Conservation (phyloP, 805 yeast genomes). For the Lipomyces mesembrius region DNA sequence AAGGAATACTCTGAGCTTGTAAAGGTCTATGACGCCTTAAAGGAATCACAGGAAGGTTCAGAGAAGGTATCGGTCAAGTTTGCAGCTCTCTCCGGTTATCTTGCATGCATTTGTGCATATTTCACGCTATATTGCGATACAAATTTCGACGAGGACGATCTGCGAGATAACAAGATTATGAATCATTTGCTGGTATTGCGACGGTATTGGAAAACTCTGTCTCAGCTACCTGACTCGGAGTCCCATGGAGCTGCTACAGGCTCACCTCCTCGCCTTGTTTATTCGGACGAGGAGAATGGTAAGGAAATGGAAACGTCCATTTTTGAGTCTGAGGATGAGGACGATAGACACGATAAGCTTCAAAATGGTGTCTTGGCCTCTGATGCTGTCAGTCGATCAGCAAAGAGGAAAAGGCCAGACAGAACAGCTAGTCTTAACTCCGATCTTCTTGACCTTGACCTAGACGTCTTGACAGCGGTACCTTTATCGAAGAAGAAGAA, state of each 20-base stretch:
- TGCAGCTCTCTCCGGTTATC: constrained; percentile 75
- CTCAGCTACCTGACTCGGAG: constrained; percentile 51
- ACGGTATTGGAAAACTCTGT: constrained; percentile 70
- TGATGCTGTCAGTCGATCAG: neutral
- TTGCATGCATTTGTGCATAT: constrained; percentile 78
- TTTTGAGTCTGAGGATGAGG: constrained; percentile 12
- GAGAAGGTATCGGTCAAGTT: constrained; percentile 52
- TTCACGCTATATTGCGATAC: constrained; percentile 72
- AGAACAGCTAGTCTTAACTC: constrained; percentile 32
- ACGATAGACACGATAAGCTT: constrained; percentile 6
- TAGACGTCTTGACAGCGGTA: constrained; percentile 60
- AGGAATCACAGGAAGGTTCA: constrained; percentile 10
- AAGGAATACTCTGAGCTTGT: constrained; percentile 59
- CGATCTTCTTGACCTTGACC: constrained; percentile 50
- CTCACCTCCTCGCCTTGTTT: constrained; percentile 21
- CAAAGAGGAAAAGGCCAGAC: constrained; percentile 37
- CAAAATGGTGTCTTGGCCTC: neutral
- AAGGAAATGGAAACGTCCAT: constrained; percentile 35
- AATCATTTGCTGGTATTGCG: constrained; percentile 78
- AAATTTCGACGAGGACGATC: constrained; percentile 57
- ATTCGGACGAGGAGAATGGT: constrained; percentile 41
- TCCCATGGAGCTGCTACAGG: constrained; percentile 16
- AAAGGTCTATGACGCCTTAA: constrained; percentile 48
- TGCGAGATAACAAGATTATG: constrained; percentile 89
- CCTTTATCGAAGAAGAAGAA: constrained; percentile 49